Evolutionary conservation across 306 rosid species (phyloP).

Genomic region (Cicer bijugum): DNA sequence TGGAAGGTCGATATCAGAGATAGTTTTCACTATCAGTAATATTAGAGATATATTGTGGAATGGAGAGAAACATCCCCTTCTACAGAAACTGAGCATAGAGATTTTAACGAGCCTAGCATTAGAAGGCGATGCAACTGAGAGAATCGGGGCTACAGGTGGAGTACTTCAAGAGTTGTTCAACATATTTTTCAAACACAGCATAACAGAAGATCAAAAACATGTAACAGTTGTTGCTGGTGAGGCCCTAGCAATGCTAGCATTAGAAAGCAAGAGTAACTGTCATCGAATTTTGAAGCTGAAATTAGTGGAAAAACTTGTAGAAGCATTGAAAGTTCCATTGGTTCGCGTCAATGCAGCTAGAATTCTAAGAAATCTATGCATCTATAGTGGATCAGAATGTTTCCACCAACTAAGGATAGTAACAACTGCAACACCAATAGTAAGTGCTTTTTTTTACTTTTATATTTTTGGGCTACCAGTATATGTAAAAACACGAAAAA

Average conservation of each 20-base stretch:
- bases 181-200: conserved; percentile 60
- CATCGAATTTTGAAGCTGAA: conserved; percentile 61
- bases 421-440: conserved; percentile 70
- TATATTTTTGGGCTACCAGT: neutral
- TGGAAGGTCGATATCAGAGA: conserved; percentile 73
- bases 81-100: conserved; percentile 79
- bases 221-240: conserved; percentile 74
- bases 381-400: conserved; percentile 61
- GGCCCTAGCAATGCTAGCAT: conserved; percentile 82
- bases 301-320: conserved; percentile 57
- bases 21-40: conserved; percentile 78
- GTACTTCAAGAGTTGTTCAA: conserved; percentile 69
- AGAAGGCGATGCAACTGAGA: conserved; percentile 81
- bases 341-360: conserved; percentile 73
- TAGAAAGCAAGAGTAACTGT: conserved; percentile 78
- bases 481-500: neutral
- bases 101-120: conserved; percentile 71
- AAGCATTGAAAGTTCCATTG: conserved; percentile 59
- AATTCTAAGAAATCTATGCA: conserved; percentile 77
- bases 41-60: conserved; percentile 72
- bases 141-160: conserved; percentile 88
- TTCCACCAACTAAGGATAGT: conserved; percentile 61
- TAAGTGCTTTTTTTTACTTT: conserved; percentile 48
- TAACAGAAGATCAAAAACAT: conserved; percentile 44
- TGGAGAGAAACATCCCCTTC: conserved; percentile 66